Conservation (phyloP, 257 asterid species). For the Capsicum chinense region DNA sequence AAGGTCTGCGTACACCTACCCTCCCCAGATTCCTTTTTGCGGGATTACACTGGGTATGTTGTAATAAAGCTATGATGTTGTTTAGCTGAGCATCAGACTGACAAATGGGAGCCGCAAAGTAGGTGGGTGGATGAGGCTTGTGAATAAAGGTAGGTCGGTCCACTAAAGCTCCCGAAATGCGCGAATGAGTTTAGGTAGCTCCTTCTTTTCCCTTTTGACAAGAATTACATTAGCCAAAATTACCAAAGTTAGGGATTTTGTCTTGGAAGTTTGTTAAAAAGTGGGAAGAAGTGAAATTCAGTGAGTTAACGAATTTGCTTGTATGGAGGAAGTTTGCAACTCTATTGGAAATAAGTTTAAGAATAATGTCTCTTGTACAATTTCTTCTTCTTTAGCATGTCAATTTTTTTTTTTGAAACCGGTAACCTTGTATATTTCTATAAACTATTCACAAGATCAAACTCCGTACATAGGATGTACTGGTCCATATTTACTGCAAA, state of each 20-base stretch:
- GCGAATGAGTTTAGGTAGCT: background rate
- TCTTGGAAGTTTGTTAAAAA: background rate
- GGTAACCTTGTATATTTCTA: too few species aligned
- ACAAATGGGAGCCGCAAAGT: background rate
- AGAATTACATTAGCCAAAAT: background rate
- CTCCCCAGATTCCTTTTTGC: too few species aligned
- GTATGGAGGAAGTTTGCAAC: background rate
- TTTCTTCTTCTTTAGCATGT: slow-evolving; percentile 12
- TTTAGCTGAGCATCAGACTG: background rate
- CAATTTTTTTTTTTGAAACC: background rate
- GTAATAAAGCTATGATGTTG: background rate
- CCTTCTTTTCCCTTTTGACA: background rate
- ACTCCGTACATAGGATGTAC: too few species aligned
- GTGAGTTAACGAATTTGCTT: background rate
- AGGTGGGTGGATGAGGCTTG: background rate
- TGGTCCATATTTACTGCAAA: too few species aligned
- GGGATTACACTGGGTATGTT: too few species aligned
- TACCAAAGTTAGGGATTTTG: background rate
- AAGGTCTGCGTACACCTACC: too few species aligned
- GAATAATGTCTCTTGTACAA: background rate
- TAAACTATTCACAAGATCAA: too few species aligned
- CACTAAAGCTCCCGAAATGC: background rate
- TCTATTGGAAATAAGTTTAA: slow-evolving; percentile 25
- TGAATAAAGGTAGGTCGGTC: too few species aligned
- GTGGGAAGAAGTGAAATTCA: slow-evolving; percentile 1